Percentiles rank a stretch among this genome's conserved stretches.
These are phyloP conservation scores for Pythium chondricola DNA, from an alignment of 352 stramenopile species.

Conservation along the genomic window DNA sequence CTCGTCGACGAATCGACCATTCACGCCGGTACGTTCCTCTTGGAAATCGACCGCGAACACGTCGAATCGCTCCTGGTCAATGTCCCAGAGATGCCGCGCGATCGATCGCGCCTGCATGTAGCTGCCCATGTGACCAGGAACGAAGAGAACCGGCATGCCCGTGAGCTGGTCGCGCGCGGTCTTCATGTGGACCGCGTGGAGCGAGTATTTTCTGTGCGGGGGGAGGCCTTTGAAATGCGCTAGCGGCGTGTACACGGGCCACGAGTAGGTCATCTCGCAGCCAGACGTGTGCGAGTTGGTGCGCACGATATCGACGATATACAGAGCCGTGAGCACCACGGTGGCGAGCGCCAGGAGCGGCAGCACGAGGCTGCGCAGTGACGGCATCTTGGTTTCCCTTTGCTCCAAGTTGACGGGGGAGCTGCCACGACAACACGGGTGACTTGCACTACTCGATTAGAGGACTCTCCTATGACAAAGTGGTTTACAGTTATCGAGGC, in stretches of 20 bases:
- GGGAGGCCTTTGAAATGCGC: constrained; percentile 22
- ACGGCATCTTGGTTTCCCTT: constrained; percentile 3
- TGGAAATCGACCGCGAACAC: constrained; percentile 78
- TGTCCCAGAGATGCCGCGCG: constrained; percentile 62
- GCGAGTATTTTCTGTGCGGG: constrained; percentile 56
- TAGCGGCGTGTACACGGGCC: constrained; percentile 69
- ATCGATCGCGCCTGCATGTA: constrained; percentile 82
- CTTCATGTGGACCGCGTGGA: constrained; percentile 73
- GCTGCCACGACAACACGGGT: constrained; percentile 1
- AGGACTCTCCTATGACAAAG: background rate
- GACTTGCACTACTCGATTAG: constrained; percentile 10
- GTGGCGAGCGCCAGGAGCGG: constrained; percentile 47
- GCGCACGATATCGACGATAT: constrained; percentile 36
- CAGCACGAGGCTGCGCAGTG: constrained; percentile 29
- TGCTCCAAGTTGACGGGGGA: background rate
- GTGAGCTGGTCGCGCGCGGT: constrained; percentile 28
- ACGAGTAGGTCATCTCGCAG: constrained; percentile 86
- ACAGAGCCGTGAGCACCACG: constrained; percentile 18
- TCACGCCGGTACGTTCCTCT: constrained; percentile 66
- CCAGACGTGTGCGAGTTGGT: constrained; percentile 26
- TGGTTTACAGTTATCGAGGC: background rate
- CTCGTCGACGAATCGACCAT: constrained; percentile 54
- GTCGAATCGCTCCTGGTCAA: constrained; percentile 52
- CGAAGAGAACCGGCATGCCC: constrained; percentile 74
- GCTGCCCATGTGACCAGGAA: constrained; percentile 78